phyloP scores from a whole-genome alignment of 225 moss, liverwort and hornwort species.

The Neckera pumila region DNA sequence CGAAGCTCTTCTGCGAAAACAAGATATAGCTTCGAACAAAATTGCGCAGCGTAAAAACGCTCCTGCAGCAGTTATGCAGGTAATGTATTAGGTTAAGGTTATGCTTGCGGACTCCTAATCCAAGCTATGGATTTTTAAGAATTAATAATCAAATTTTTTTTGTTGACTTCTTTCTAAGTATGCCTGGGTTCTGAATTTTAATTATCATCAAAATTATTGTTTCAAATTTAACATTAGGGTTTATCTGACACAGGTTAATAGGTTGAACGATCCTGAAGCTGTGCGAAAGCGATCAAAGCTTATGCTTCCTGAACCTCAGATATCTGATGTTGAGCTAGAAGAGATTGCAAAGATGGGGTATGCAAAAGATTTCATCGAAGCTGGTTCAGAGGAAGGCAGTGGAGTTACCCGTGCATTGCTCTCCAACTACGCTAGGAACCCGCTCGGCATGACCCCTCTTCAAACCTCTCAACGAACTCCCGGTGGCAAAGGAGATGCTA shows the following conservation, averaged over 20 bases:
- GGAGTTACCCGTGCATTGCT: conserved; percentile 74
- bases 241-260: conserved; percentile 49
- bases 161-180: neutral
- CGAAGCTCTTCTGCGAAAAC: conserved; percentile 74
- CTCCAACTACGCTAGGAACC: conserved; percentile 69
- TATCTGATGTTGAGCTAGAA: conserved; percentile 80
- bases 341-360: conserved; percentile 95
- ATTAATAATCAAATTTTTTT: neutral
- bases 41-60: conserved; percentile 74
- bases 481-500: conserved; percentile 96
- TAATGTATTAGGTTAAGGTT: neutral
- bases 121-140: neutral
- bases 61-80: conserved; percentile 81
- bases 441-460: conserved; percentile 66
- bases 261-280: conserved; percentile 86
- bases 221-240: neutral
- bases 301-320: conserved; percentile 83
- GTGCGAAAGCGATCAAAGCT: conserved; percentile 78
- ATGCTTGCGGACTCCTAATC: neutral
- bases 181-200: neutral
- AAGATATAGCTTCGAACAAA: conserved; percentile 71
- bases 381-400: conserved; percentile 65
- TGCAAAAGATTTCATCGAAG: conserved; percentile 72
- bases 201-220: neutral
- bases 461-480: conserved; percentile 85